Percentiles rank a stretch among this genome's conserved stretches.
Evolutionary conservation across 331 rosid species (phyloP).

Genomic region (Malus hybrid): DNA sequence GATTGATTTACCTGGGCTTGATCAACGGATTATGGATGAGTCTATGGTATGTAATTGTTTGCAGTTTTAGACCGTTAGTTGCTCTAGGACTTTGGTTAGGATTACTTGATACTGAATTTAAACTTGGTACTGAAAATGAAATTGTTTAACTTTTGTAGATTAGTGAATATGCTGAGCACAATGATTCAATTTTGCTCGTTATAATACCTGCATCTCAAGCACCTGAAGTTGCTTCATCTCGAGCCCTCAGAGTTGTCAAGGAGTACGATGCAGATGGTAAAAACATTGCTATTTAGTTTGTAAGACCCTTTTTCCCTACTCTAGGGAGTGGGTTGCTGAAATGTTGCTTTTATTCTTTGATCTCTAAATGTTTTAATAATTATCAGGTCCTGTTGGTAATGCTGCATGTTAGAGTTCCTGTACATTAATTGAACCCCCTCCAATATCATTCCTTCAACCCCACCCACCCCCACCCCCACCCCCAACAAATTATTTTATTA

Average conservation of each 20-base stretch:
- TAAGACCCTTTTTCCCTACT: not conserved
- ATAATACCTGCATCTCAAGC: slow-evolving; percentile 88
- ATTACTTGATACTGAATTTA: not conserved
- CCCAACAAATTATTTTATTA: not conserved
- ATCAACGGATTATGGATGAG: slow-evolving; percentile 77
- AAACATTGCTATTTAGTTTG: slow-evolving; percentile 20
- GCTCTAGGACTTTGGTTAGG: too few relatives aligned
- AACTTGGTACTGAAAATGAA: not conserved
- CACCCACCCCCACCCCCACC: too few relatives aligned
- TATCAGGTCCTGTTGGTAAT: not conserved
- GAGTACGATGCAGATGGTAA: slow-evolving; percentile 86
- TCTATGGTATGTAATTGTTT: slow-evolving; percentile 52
- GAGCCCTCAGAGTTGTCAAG: slow-evolving; percentile 78
- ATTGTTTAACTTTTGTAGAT: slow-evolving; percentile 37
- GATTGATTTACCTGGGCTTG: slow-evolving; percentile 96
- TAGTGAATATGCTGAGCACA: slow-evolving; percentile 87
- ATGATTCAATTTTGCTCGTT: slow-evolving; percentile 77
- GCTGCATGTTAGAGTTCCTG: not conserved
- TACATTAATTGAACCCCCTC: not conserved
- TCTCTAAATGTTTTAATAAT: not conserved
- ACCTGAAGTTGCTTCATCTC: slow-evolving; percentile 81
- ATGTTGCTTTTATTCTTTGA: not conserved
- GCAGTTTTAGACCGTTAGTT: not conserved
- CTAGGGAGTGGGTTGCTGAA: not conserved
- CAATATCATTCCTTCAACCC: not conserved